Base-by-base conservation (phyloP, 805 yeast genomes). In the Huiozyma naganishii region DNA sequence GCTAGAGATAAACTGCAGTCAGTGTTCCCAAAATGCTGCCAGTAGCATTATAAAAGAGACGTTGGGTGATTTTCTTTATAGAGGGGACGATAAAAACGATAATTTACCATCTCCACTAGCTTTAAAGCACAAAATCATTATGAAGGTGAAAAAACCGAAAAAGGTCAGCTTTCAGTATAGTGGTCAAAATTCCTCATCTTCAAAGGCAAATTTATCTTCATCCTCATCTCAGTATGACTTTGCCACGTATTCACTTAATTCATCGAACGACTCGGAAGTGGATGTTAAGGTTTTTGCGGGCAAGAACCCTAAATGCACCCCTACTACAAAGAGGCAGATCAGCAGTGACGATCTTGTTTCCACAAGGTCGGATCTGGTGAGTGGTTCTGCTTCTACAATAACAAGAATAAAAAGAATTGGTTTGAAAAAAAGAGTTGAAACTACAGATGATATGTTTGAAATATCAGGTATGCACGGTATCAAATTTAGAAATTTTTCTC, bases 1-100 rank as follows among this genome's bases (percentile, higher is more conserved):
- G 3, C 70, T 92, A 27, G 99, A 92, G 57, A 73, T 87, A 0
- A 82, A 83, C 53, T 92, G 98, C 63, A 75, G 74, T 13, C 53
- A 66, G 1, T 76, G 73, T 27, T 81, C 80, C 49, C 99, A 92
- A 60, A 43, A 61, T n/a, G 69, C 69, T 32, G 76, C 82, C 44
- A 76, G 70, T 1, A 63, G 66, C 0, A 68, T 74, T 1, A 58
- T 94, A 42, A 67, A 68, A 43, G 74, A 76, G 1, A 64, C 72
- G 0, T 69, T 92, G 28, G 88, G 82, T 1, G 81, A 76, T 27
- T 61, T 69, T 39, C 63, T 90, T 29, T 64, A 80, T 10, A 46
- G 49, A 3, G 47, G 43, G 7, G 39, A 48, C 27, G 29, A 54
- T 60, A 6, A 58, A 52, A 30, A 23, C 9, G 9, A 8, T 8